These are phyloP conservation scores for Neonectria neomacrospora DNA, from an alignment of 2,329 filamentous ascomycete species.

Conservation along the genomic window DNA sequence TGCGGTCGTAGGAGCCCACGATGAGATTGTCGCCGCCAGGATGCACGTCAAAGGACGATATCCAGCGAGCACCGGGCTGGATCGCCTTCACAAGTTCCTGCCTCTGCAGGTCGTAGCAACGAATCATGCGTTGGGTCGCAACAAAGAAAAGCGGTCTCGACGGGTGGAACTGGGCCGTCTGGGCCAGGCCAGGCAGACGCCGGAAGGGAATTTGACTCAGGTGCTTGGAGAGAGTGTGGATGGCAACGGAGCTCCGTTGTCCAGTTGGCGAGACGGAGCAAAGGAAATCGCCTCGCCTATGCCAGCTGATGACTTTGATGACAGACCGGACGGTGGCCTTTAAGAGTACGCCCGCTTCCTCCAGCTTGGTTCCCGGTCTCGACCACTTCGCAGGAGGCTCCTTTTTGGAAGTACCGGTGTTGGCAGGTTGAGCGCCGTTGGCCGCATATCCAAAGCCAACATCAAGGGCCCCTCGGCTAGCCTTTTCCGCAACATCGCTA, in stretches of 20 bases:
- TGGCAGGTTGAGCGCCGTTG: slow-evolving; percentile 67
- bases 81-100: slow-evolving; percentile 94
- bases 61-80: slow-evolving; percentile 92
- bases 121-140: slow-evolving; percentile 91
- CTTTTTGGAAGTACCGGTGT: slow-evolving; percentile 71
- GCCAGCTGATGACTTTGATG: slow-evolving; percentile 92
- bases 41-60: slow-evolving; percentile 93
- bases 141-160: slow-evolving; percentile 94
- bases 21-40: slow-evolving; percentile 93
- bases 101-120: slow-evolving; percentile 91
- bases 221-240: slow-evolving; percentile 95
- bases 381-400: slow-evolving; percentile 84
- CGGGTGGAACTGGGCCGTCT: slow-evolving; percentile 94
- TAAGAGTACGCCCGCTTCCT: slow-evolving; percentile 81
- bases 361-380: slow-evolving; percentile 77
- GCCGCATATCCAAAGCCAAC: slow-evolving; percentile 95
- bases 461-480: slow-evolving; percentile 81
- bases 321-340: slow-evolving; percentile 82
- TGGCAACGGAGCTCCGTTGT: slow-evolving; percentile 83
- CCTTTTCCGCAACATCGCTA: slow-evolving; percentile 77
- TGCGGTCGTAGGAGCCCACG: slow-evolving; percentile 92
- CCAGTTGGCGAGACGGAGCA: slow-evolving; percentile 88
- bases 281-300: slow-evolving; percentile 93
- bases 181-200: slow-evolving; percentile 76
- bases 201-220: slow-evolving; percentile 95